Conservation (phyloP, 202 grass and related monocot genomes). For the Setaria viridis region DNA sequence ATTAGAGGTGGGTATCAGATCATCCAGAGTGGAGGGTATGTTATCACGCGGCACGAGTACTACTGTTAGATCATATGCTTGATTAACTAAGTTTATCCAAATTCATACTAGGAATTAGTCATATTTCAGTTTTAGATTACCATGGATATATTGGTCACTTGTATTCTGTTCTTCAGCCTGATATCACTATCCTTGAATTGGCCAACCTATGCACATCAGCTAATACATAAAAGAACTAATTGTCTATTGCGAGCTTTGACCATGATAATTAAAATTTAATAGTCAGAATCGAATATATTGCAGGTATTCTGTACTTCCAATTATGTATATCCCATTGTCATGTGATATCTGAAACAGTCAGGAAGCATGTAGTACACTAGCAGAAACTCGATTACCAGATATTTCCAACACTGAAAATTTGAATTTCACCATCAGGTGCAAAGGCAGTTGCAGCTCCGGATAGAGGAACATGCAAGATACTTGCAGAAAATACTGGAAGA, state of each 20-base stretch:
- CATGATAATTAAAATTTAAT: background rate
- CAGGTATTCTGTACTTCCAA: background rate
- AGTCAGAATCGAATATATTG: constrained; percentile 2
- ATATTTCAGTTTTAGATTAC: background rate
- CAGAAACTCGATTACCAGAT: background rate
- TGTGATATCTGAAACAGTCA: background rate
- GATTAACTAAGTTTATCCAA: constrained; percentile 11
- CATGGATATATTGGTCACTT: background rate
- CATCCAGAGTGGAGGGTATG: background rate
- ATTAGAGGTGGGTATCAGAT: constrained; percentile 70
- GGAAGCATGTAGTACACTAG: background rate
- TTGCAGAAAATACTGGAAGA: constrained; percentile 92
- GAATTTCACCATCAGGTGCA: constrained; percentile 61
- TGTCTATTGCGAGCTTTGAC: background rate
- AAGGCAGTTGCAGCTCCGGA: constrained; percentile 77
- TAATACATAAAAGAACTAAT: constrained; percentile 18
- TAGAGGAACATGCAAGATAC: constrained; percentile 95
- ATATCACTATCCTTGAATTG: background rate
- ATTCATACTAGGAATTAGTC: background rate
- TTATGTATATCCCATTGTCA: constrained; percentile 3
- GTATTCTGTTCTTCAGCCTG: background rate
- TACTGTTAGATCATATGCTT: background rate
- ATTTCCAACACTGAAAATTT: constrained; percentile 1
- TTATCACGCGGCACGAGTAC: background rate
- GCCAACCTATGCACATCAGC: constrained; percentile 11